A percentile compares a stretch with the other conserved stretches of the same genome.
Conservation (phyloP, 2,329 filamentous ascomycete species). For the Cladosporium sp. region DNA sequence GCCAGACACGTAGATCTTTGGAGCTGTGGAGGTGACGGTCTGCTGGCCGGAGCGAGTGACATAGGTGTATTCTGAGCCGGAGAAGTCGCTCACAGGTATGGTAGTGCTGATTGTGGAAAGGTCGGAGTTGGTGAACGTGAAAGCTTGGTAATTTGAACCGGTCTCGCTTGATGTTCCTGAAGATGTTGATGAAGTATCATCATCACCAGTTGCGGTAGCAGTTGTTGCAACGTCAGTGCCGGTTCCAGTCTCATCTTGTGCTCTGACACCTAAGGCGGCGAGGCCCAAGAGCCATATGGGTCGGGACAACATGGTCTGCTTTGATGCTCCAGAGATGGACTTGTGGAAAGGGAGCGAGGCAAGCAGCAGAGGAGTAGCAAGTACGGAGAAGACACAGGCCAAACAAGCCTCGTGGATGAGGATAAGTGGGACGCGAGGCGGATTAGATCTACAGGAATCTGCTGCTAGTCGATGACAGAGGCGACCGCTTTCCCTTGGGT, state of each 20-base stretch:
- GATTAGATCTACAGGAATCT: slow-evolving; percentile 1
- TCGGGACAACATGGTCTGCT: slow-evolving; percentile 24
- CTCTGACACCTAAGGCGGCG: slow-evolving; percentile 30
- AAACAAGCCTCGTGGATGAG: no score
- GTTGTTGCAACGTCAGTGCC: slow-evolving; percentile 25
- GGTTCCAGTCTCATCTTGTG: slow-evolving; percentile 21
- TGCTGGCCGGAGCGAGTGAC: slow-evolving; percentile 22
- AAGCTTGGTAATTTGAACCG: not conserved
- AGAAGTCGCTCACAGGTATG: slow-evolving; percentile 19
- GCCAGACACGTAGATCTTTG: slow-evolving; percentile 3
- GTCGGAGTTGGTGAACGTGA: slow-evolving; percentile 24
- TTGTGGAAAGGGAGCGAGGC: slow-evolving; percentile 1
- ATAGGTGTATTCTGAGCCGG: slow-evolving; percentile 28
- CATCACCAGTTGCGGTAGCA: slow-evolving; percentile 19
- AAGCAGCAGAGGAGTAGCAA: not conserved
- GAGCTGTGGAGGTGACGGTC: slow-evolving; percentile 25
- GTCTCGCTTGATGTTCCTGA: not conserved
- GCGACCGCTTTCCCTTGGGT: no score
- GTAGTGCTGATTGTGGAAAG: slow-evolving; percentile 21
- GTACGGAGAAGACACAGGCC: no score
- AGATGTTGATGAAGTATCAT: not conserved
- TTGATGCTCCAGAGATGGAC: not conserved
- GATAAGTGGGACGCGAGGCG: not conserved
- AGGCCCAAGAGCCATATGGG: slow-evolving; percentile 31
- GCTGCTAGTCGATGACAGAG: not conserved